phyloP scores from a whole-genome alignment of 768 basidiomycete species.

The Hebeloma cylindrosporum region DNA sequence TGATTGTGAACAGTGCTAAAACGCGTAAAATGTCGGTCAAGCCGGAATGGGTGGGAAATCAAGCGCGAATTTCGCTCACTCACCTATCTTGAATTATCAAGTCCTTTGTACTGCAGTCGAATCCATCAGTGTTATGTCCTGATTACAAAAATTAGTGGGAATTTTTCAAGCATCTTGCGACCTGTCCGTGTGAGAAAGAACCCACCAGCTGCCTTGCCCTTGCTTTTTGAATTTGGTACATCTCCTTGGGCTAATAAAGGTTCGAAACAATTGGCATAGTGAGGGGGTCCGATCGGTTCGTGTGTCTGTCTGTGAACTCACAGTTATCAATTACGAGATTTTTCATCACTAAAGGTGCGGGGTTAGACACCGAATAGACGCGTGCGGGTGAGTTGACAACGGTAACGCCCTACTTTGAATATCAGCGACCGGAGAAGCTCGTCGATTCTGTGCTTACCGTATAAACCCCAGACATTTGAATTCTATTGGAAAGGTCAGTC shows the following conservation, averaged over 20 bases:
- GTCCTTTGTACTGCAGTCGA: slow-evolving; percentile 39
- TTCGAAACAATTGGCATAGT: too few relatives aligned
- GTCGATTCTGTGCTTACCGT: slow-evolving; percentile 30
- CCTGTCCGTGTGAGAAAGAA: not conserved
- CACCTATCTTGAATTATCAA: slow-evolving; percentile 45
- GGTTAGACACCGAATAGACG: slow-evolving; percentile 40
- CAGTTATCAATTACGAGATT: slow-evolving; percentile 56
- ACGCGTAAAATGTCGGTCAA: too few relatives aligned
- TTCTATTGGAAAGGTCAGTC: slow-evolving; percentile 23
- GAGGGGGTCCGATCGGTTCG: too few relatives aligned
- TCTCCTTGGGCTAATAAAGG: slow-evolving; percentile 55
- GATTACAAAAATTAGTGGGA: not conserved
- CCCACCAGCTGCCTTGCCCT: slow-evolving; percentile 42
- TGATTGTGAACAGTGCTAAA: slow-evolving; percentile 37
- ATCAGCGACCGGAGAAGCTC: slow-evolving; percentile 29
- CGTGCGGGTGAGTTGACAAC: slow-evolving; percentile 43
- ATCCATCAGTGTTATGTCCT: slow-evolving; percentile 54
- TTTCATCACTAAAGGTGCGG: slow-evolving; percentile 42
- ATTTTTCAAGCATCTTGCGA: not conserved
- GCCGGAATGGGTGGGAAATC: too few relatives aligned
- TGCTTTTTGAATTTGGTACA: slow-evolving; percentile 49
- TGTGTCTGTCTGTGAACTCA: slow-evolving; percentile 26
- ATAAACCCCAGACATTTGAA: slow-evolving; percentile 39
- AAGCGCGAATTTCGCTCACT: not conserved
- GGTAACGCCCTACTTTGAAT: slow-evolving; percentile 34